phyloP scores from a whole-genome alignment of 306 rosid genomes.

The Dalbergia oliveri region DNA sequence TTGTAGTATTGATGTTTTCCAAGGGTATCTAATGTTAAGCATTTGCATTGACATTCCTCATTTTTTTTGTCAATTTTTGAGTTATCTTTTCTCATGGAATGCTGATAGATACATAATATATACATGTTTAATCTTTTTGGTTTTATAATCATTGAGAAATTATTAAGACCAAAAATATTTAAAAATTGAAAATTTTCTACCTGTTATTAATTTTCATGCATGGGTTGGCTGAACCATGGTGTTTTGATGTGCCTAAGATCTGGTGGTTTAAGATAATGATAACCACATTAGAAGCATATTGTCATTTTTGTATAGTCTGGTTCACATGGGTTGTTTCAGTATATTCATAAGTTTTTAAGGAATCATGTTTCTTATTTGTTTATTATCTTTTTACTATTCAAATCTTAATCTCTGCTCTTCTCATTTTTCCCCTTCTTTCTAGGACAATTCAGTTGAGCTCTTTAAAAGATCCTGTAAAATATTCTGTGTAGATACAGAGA shows the following conservation, averaged over 20 bases:
- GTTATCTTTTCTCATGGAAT: conserved; percentile 34
- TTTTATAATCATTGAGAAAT: conserved; percentile 24
- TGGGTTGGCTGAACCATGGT: conserved; percentile 28
- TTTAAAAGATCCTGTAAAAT: conserved; percentile 93
- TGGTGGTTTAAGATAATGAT: conserved; percentile 35
- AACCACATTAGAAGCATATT: conserved; percentile 20
- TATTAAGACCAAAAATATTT: conserved; percentile 1
- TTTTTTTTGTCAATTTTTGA: conserved; percentile 23
- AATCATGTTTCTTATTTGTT: conserved; percentile 31
- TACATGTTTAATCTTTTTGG: conserved; percentile 27
- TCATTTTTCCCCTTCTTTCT: conserved; percentile 39
- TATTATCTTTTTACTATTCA: conserved; percentile 10
- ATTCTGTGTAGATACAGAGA: conserved; percentile 82
- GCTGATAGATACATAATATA: background rate
- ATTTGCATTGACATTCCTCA: conserved; percentile 33
- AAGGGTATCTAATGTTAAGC: conserved; percentile 36
- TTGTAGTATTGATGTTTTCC: conserved; percentile 22
- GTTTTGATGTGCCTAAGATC: conserved; percentile 31
- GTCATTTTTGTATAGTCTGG: conserved; percentile 34
- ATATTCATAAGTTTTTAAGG: conserved; percentile 10
- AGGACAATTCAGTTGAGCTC: conserved; percentile 86
- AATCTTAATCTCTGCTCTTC: conserved; percentile 29
- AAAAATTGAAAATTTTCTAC: background rate
- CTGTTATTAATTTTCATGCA: conserved; percentile 5
- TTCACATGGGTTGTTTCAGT: background rate